A percentile compares a stretch with the other conserved stretches of the same genome.
Evolutionary conservation across 305 asterid species (phyloP).

Genomic region (Solanum hybrid): DNA sequence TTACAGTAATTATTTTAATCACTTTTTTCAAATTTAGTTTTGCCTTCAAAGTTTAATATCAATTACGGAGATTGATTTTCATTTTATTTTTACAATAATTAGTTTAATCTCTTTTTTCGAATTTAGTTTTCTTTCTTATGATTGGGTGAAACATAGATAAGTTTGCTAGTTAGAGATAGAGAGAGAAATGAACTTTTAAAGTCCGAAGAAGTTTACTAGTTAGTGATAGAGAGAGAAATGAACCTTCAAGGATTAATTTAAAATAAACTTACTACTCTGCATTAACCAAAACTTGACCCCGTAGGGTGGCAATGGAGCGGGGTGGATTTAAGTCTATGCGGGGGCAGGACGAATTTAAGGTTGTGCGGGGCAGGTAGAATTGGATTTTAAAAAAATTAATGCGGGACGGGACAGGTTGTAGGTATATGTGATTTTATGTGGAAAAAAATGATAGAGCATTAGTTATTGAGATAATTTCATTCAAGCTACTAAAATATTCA

Average conservation of each 20-base stretch:
- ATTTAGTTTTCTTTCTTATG: neutral
- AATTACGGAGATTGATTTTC: neutral
- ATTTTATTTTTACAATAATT: too few relatives aligned
- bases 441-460: neutral
- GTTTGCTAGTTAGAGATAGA: neutral
- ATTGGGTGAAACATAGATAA: neutral
- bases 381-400: neutral
- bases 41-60: neutral
- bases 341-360: neutral
- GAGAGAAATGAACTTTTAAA: neutral
- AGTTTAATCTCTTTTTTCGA: neutral
- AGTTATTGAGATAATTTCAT: neutral
- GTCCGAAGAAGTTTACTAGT: neutral
- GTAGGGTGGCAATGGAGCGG: neutral
- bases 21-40: neutral
- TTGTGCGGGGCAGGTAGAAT: too few relatives aligned
- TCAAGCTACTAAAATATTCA: too few relatives aligned
- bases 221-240: neutral
- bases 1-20: neutral
- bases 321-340: neutral
- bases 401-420: neutral
- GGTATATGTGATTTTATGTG: neutral
- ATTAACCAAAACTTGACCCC: neutral
- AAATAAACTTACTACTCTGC: neutral
- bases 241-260: neutral